These are phyloP conservation scores for Crucihimalaya himalaica DNA, from an alignment of 345 rosid genomes.

Conservation along the genomic window DNA sequence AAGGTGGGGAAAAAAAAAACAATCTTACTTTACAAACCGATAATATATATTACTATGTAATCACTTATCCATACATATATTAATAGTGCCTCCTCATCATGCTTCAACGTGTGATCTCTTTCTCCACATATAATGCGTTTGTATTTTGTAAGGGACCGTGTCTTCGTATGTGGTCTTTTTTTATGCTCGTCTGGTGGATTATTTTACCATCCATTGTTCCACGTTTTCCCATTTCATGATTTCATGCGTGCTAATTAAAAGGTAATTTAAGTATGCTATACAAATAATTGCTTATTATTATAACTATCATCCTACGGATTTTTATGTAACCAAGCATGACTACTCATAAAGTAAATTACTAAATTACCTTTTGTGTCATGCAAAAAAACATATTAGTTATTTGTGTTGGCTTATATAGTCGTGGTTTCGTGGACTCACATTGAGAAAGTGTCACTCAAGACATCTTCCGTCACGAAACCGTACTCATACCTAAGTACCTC, in stretches of 20 bases:
- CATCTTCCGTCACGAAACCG: background rate
- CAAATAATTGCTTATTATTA: slow-evolving; percentile 25
- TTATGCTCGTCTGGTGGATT: slow-evolving; percentile 1
- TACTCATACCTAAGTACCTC: background rate
- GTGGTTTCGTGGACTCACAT: slow-evolving; percentile 9
- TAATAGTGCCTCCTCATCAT: slow-evolving; percentile 5
- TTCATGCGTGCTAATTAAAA: slow-evolving; percentile 39
- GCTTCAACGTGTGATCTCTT: slow-evolving; percentile 17
- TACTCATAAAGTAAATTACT: slow-evolving; percentile 23
- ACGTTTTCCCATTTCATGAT: slow-evolving; percentile 30
- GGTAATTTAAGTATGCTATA: slow-evolving; percentile 4
- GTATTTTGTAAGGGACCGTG: background rate
- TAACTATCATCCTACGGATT: slow-evolving; percentile 21
- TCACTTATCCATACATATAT: background rate
- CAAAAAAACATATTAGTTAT: background rate
- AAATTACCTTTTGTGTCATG: slow-evolving; percentile 2
- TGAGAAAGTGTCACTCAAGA: background rate
- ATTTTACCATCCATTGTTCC: slow-evolving; percentile 20
- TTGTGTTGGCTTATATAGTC: background rate
- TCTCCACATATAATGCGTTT: background rate
- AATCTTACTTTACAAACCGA: slow-evolving; percentile 1
- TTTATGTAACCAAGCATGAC: slow-evolving; percentile 26
- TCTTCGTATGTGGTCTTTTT: background rate
- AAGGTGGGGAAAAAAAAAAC: background rate
- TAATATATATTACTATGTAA: background rate